Base-by-base conservation (phyloP, 1,139 yeast species). In the Suhomyces wounanorum region DNA sequence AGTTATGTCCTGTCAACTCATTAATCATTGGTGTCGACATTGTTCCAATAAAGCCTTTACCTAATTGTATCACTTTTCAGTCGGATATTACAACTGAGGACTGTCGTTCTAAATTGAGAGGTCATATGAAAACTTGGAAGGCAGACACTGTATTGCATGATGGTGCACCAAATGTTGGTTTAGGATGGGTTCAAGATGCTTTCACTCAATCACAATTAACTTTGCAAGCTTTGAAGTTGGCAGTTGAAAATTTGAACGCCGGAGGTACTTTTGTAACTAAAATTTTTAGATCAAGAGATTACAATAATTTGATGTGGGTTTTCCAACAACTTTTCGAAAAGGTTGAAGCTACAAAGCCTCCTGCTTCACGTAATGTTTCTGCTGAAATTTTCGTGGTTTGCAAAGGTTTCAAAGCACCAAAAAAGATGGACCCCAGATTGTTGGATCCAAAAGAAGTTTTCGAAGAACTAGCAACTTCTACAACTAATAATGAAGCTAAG, bases 131-230 rank as follows among this genome's bases (percentile, higher is more conserved):
- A 70, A 92, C 99, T 0, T 94, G 98, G 97, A 94, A 95, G 65
- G 99, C 99, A 1, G 98, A 95, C 65, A 89, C 97, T 0, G 98
- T 94, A 23, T 75, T 95, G 66, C 99, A 94, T 73, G 99, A 94
- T 80, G 99, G 99, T 85, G 99, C 99, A 26, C 99, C 99, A 26
- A 95, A 94, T 66, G 99, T 94, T 59, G 99, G 99, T 85, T 79
- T 92, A 64, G 96, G 97, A 23, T 95, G 99, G 99, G 94, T 89
- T 30, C 99, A 95, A 70, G 99, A 94, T 83, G 99, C 99, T 1
- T 95, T 89, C 72, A 90, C 98, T 2, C 99, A 94, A 74, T 90
- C 97, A 18, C 98, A 94, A 67, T 83, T 94, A 63, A 95, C 96
- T 33, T 77, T 94, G 59, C 96, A 91, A 73, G 96, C 98, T 33